Conservation (phyloP, 768 basidiomycete genomes). For the Boletus subparvulus region DNA sequence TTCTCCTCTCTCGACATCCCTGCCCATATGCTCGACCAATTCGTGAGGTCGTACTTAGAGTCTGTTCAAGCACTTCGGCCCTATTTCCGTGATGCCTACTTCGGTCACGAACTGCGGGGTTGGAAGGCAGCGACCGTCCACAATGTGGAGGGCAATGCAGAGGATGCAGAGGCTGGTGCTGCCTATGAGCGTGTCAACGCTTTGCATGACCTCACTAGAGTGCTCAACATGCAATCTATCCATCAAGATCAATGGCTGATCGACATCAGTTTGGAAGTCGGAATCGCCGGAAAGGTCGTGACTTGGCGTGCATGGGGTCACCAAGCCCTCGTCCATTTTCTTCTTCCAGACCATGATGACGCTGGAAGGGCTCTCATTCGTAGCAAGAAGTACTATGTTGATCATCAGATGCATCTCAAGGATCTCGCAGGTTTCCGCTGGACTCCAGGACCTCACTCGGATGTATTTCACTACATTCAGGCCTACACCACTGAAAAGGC, state of each 20-base stretch:
- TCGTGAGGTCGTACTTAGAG: background rate
- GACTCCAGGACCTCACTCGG: background rate
- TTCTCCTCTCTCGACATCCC: background rate
- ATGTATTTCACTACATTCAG: background rate
- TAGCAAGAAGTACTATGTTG: background rate
- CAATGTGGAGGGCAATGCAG: background rate
- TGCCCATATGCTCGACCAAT: rapidly evolving
- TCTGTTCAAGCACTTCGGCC: background rate
- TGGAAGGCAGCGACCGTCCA: slow-evolving; percentile 10
- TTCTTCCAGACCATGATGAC: background rate
- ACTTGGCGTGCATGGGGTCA: background rate
- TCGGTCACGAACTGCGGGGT: slow-evolving; percentile 6
- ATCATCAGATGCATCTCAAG: slow-evolving; percentile 7
- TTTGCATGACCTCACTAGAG: background rate
- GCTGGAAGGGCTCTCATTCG: rapidly evolving
- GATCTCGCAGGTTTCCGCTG: slow-evolving; percentile 5
- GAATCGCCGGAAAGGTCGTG: background rate
- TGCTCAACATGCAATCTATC: background rate
- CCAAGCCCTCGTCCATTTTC: rapidly evolving
- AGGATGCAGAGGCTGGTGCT: background rate
- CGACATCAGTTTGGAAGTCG: background rate
- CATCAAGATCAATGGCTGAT: background rate
- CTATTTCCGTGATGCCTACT: slow-evolving; percentile 5
- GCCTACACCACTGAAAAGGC: slow-evolving; percentile 10
- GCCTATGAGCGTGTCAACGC: background rate